These are phyloP conservation scores for Diaporthe batatas DNA, from an alignment of 2,329 filamentous ascomycete species.

Conservation along the genomic window DNA sequence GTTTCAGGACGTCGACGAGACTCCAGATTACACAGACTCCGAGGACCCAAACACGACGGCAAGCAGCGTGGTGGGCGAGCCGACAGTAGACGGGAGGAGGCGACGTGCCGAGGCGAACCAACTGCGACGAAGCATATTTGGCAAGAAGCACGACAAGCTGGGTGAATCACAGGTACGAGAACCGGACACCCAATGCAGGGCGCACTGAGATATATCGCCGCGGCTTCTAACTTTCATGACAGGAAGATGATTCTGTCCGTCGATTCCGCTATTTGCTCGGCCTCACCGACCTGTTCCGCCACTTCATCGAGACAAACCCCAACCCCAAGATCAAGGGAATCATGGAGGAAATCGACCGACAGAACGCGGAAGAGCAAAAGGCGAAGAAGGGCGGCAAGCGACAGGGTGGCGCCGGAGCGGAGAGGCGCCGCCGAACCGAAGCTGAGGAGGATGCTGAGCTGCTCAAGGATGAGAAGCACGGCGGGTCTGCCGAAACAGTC, in stretches of 20 bases:
- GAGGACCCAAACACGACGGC: constrained; percentile 79
- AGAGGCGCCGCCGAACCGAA: constrained; percentile 88
- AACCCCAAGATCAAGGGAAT: constrained; percentile 95
- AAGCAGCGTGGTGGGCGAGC: constrained; percentile 88
- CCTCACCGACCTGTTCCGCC: constrained; percentile 95
- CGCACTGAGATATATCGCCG: neutral
- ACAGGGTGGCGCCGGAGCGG: constrained; percentile 85
- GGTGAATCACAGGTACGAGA: constrained; percentile 88
- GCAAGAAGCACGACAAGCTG: constrained; percentile 92
- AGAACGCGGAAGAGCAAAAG: constrained; percentile 81
- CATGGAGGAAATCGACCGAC: constrained; percentile 93
- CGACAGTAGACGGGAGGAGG: constrained; percentile 81
- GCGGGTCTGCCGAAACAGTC: constrained; percentile 86
- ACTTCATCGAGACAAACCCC: constrained; percentile 98
- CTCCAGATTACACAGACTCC: constrained; percentile 75
- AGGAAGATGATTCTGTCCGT: constrained; percentile 96
- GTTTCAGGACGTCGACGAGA: constrained; percentile 71
- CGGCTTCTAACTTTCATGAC: constrained; percentile 31
- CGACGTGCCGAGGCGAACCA: constrained; percentile 89
- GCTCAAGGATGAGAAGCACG: constrained; percentile 87
- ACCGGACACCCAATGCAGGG: neutral
- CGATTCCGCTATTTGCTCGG: constrained; percentile 95
- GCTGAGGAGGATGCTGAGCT: constrained; percentile 97
- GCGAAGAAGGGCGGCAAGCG: constrained; percentile 81
- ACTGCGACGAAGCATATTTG: constrained; percentile 90